Percentiles rank a stretch among this genome's conserved stretches.
These are phyloP conservation scores for Calvatia gigantea DNA, from an alignment of 768 basidiomycete species.

Conservation along the genomic window DNA sequence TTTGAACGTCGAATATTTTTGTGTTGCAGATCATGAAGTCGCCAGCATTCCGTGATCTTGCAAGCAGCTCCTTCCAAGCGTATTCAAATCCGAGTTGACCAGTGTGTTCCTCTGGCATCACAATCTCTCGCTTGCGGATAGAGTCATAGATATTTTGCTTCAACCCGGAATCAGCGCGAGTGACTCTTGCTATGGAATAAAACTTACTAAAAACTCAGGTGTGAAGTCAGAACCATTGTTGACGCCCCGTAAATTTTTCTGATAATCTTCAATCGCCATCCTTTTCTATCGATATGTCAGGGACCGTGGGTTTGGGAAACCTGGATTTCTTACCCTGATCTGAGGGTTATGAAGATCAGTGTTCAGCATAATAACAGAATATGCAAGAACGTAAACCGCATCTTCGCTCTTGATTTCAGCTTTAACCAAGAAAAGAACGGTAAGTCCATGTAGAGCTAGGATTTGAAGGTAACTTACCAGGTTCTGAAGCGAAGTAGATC, in stretches of 20 bases:
- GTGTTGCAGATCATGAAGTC: conserved; percentile 78
- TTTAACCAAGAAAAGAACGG: too few species aligned
- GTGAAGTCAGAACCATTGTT: conserved; percentile 85
- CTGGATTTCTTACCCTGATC: conserved; percentile 58
- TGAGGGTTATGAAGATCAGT: conserved; percentile 97
- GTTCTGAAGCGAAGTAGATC: conserved; percentile 80
- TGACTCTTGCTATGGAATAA: background rate
- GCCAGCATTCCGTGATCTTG: conserved; percentile 76
- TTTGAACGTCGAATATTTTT: conserved; percentile 77
- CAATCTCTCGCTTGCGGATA: conserved; percentile 90
- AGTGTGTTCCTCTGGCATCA: conserved; percentile 97
- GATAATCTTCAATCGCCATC: conserved; percentile 95
- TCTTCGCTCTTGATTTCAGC: conserved; percentile 90
- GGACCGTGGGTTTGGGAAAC: conserved; percentile 4
- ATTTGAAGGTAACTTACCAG: conserved; percentile 46
- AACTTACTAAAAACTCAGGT: conserved; percentile 74
- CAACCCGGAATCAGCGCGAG: background rate
- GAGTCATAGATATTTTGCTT: conserved; percentile 92
- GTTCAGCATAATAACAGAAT: conserved; percentile 97
- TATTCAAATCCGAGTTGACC: conserved; percentile 97
- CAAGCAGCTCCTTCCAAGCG: conserved; percentile 94
- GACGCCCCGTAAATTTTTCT: conserved; percentile 86
- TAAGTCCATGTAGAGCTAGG: conserved; percentile 7
- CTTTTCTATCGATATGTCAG: conserved; percentile 62
- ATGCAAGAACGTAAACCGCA: conserved; percentile 90